phyloP scores from a whole-genome alignment of 805 yeast species.

The Brettanomyces naardenensis region DNA sequence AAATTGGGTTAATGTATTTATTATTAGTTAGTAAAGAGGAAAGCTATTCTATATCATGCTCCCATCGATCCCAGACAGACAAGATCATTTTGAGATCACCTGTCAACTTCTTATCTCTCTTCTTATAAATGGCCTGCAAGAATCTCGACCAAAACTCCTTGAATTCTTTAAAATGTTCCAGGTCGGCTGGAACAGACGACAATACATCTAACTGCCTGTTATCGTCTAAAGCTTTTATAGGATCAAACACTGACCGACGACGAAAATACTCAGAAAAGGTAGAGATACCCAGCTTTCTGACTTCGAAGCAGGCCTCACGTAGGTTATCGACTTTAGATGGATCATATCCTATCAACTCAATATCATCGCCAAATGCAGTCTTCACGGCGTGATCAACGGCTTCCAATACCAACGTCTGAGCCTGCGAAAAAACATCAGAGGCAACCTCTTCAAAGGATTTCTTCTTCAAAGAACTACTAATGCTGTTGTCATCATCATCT shows the following conservation, averaged over 20 bases:
- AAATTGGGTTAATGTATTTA: no score
- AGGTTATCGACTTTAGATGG: slow-evolving; percentile 28
- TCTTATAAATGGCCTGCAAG: slow-evolving; percentile 34
- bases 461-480: neutral
- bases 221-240: slow-evolving; percentile 14
- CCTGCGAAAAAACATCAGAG: slow-evolving; percentile 31
- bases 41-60: neutral
- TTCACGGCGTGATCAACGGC: slow-evolving; percentile 45
- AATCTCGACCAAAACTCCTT: slow-evolving; percentile 45
- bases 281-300: slow-evolving; percentile 45
- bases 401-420: slow-evolving; percentile 31
- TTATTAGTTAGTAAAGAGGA: neutral
- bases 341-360: slow-evolving; percentile 43
- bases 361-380: slow-evolving; percentile 50
- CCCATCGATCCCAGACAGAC: slow-evolving; percentile 11
- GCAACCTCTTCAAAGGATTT: neutral
- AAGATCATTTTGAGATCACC: slow-evolving; percentile 21
- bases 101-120: slow-evolving; percentile 25
- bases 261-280: slow-evolving; percentile 47
- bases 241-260: slow-evolving; percentile 9
- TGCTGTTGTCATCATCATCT: neutral
- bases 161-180: slow-evolving; percentile 30
- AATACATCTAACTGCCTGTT: slow-evolving; percentile 12
- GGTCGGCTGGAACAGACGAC: slow-evolving; percentile 21
- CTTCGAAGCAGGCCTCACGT: slow-evolving; percentile 32